A percentile compares a stretch with the other conserved stretches of the same genome.
phyloP scores from a whole-genome alignment of 495 filamentous ascomycete species.

The Elaphomyces granulatus region DNA sequence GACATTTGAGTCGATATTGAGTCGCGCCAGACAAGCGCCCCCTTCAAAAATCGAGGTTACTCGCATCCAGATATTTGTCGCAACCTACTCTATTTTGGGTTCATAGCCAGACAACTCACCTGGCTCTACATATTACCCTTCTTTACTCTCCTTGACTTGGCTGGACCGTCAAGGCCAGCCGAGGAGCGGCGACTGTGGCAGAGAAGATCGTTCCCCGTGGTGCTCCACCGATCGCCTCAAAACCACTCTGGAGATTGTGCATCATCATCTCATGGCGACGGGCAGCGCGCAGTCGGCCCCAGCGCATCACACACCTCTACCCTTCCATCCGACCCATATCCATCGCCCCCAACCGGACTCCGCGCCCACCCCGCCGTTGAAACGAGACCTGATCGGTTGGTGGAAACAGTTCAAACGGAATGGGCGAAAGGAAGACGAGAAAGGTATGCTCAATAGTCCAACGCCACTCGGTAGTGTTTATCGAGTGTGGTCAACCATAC shows the following conservation, averaged over 20 bases:
- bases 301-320: slow-evolving; percentile 1
- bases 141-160: slow-evolving; percentile 4
- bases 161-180: no score
- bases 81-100: slow-evolving; percentile 27
- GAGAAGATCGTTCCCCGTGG: no score
- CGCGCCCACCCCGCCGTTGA: slow-evolving; percentile 49
- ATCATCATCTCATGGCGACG: slow-evolving; percentile 22
- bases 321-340: background rate
- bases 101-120: slow-evolving; percentile 6
- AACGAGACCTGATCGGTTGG: slow-evolving; percentile 75
- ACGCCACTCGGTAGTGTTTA: slow-evolving; percentile 3
- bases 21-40: no score
- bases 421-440: slow-evolving; percentile 63
- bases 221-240: no score
- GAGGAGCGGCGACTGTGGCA: no score
- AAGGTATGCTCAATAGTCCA: no score
- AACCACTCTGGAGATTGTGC: slow-evolving; percentile 1
- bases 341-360: slow-evolving; percentile 6
- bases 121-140: slow-evolving; percentile 3
- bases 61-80: no score
- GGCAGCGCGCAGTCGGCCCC: slow-evolving; percentile 29
- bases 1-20: no score
- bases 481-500: slow-evolving; percentile 3
- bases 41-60: no score
- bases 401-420: slow-evolving; percentile 79